A percentile compares a stretch with the other conserved stretches of the same genome.
Conservation (phyloP, 169 alveolate genomes). For the Plasmodium ovale region DNA sequence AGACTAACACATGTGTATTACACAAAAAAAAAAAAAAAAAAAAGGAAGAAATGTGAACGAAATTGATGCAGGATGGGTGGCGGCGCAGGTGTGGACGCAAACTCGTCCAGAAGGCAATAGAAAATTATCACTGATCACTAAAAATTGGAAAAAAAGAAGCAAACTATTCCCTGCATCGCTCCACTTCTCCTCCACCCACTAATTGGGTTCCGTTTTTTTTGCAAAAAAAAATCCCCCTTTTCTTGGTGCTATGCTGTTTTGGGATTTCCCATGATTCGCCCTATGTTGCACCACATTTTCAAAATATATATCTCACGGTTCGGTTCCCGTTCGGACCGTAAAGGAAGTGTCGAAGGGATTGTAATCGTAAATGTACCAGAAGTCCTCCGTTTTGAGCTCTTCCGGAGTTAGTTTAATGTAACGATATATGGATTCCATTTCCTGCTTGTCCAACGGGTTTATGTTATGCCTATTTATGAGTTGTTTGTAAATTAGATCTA, state of each 20-base stretch:
- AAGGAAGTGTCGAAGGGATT: constrained; percentile 65
- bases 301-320: constrained; percentile 20
- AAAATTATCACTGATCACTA: too few species aligned
- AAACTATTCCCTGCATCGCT: too few species aligned
- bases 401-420: constrained; percentile 59
- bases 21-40: too few species aligned
- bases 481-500: constrained; percentile 57
- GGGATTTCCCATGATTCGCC: background rate
- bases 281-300: background rate
- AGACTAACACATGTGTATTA: too few species aligned
- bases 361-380: constrained; percentile 59
- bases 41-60: too few species aligned
- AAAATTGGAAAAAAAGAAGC: too few species aligned
- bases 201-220: background rate
- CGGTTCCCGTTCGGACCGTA: constrained; percentile 61
- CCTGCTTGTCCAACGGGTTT: constrained; percentile 53
- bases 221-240: too few species aligned
- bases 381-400: constrained; percentile 50
- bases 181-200: too few species aligned
- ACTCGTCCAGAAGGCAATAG: too few species aligned
- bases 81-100: too few species aligned
- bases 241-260: too few species aligned
- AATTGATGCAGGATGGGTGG: too few species aligned
- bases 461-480: constrained; percentile 64
- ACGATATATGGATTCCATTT: constrained; percentile 26